Evolutionary conservation across 768 basidiomycete genomes (phyloP).

Genomic region (Leccinum subtestaceum): DNA sequence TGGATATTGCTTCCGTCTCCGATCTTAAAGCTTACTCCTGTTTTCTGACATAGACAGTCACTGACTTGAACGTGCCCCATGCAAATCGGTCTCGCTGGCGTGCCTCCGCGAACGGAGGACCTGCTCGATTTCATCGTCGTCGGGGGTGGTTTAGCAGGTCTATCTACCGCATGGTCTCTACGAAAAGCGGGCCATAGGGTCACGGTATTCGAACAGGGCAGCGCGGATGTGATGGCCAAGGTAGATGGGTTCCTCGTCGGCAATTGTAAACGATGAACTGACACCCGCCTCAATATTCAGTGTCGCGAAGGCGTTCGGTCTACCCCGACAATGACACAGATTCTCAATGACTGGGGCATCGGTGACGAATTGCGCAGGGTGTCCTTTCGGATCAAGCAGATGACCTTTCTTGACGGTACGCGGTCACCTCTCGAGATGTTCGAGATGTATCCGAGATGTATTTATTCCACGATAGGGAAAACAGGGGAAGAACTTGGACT

Average conservation of each 20-base stretch:
- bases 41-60: background rate
- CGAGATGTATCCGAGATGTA: background rate
- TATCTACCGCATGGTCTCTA: slow-evolving; percentile 54
- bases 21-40: too few species aligned
- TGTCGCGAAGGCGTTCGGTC: slow-evolving; percentile 40
- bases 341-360: slow-evolving; percentile 54
- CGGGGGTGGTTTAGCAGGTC: slow-evolving; percentile 43
- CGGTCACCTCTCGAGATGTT: too few species aligned
- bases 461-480: slow-evolving; percentile 30
- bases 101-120: slow-evolving; percentile 10
- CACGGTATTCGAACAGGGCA: slow-evolving; percentile 47
- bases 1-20: background rate
- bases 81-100: slow-evolving; percentile 6
- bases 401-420: slow-evolving; percentile 20
- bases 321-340: slow-evolving; percentile 57
- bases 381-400: slow-evolving; percentile 12
- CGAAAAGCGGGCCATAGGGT: slow-evolving; percentile 55
- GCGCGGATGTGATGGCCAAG: slow-evolving; percentile 38
- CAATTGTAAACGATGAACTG: background rate
- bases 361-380: slow-evolving; percentile 40
- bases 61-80: slow-evolving; percentile 4
- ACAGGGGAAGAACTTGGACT: slow-evolving; percentile 43
- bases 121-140: slow-evolving; percentile 24
- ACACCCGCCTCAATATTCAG: slow-evolving; percentile 13
- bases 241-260: slow-evolving; percentile 13